A percentile compares a stretch with the other conserved stretches of the same genome.
These are phyloP conservation scores for Prunus armeniaca DNA, from an alignment of 306 rosid species.

Conservation along the genomic window DNA sequence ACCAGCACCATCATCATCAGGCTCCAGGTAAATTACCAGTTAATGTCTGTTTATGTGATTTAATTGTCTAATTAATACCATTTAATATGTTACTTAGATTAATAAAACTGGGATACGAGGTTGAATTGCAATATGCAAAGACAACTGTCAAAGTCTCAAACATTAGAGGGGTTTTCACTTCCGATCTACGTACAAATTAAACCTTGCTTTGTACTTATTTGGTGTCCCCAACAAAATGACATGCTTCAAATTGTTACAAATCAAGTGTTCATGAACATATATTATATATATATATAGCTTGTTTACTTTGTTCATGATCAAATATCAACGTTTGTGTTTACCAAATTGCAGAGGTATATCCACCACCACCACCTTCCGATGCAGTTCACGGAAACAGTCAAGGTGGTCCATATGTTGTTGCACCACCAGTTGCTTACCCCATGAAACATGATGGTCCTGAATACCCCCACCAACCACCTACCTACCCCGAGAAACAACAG, in stretches of 20 bases:
- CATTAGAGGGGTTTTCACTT: too few species aligned
- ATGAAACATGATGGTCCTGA: conserved; percentile 8
- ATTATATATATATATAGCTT: too few species aligned
- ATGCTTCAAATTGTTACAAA: too few species aligned
- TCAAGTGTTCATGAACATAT: too few species aligned
- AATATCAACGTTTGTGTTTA: not conserved
- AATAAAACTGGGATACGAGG: too few species aligned
- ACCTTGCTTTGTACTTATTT: too few species aligned
- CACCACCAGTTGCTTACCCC: conserved; percentile 20
- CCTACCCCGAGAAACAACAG: not conserved
- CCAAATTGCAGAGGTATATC: conserved; percentile 9
- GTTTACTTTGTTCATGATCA: not conserved
- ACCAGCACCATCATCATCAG: not conserved
- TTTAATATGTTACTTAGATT: too few species aligned
- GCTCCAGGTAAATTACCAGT: not conserved
- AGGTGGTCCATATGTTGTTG: conserved; percentile 18
- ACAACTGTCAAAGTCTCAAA: too few species aligned
- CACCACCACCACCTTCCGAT: not conserved
- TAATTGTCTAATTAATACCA: not conserved
- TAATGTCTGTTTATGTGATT: not conserved
- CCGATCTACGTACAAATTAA: too few species aligned
- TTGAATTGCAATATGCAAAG: too few species aligned
- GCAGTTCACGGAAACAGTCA: conserved; percentile 2
- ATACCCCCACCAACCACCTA: conserved; percentile 12
- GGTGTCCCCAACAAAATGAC: too few species aligned